Conservation (phyloP, 1,284 basidiomycete genomes). For the Mycosarcoma mackinlayi region DNA sequence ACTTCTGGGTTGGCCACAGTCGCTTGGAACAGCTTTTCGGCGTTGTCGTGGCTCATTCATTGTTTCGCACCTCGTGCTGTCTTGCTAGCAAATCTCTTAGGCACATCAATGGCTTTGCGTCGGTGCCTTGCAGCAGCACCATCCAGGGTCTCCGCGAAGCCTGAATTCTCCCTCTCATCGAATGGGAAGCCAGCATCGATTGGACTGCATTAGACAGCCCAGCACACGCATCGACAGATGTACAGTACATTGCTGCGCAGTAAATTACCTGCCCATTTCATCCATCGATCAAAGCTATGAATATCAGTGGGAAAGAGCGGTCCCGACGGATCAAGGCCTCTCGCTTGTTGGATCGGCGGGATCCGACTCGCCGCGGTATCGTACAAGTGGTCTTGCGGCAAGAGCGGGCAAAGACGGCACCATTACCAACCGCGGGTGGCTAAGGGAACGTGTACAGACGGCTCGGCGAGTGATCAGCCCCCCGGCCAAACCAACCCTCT, state of each 20-base stretch:
- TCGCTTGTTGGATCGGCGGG: conserved; percentile 23
- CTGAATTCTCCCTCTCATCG: too few relatives aligned
- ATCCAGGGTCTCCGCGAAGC: neutral
- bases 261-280: neutral
- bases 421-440: conserved; percentile 5
- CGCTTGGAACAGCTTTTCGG: neutral
- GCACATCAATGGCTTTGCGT: neutral
- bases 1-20: conserved; percentile 15
- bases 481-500: too few relatives aligned
- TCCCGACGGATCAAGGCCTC: conserved; percentile 9
- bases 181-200: too few relatives aligned
- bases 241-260: neutral
- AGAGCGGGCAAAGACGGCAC: conserved; percentile 21
- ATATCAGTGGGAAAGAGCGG: neutral
- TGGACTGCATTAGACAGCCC: too few relatives aligned
- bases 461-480: conserved; percentile 1
- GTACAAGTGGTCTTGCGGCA: conserved; percentile 7
- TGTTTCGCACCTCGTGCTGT: conserved; percentile 1
- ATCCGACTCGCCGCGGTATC: conserved; percentile 16
- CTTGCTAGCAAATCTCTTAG: too few relatives aligned
- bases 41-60: conserved; percentile 1
- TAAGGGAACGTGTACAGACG: conserved; percentile 26
- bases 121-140: neutral
- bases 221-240: too few relatives aligned
- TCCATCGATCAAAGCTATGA: neutral